Base-by-base conservation (phyloP, 106 monocot genomes). In the Acorus calamus region DNA sequence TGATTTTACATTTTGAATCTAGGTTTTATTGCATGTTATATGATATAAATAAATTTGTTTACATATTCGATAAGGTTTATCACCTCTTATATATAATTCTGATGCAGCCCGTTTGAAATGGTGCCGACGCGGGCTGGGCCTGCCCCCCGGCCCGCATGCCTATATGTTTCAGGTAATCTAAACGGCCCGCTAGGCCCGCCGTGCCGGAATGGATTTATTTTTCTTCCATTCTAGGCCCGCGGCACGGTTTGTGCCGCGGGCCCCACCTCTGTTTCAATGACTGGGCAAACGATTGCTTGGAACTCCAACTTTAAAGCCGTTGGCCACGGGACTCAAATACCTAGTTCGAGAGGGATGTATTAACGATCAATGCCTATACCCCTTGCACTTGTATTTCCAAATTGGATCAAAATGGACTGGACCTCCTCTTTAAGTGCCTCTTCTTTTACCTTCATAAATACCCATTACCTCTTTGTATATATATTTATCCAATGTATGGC, bases 21-120 rank as follows among this genome's bases (percentile, higher is more conserved):
- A 28, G 1, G 28, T 28, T 28, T 28, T 28, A 28, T 28, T 28
- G 1, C 28, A 28, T 28, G 28, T 28, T 28, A 28, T 28, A 1
- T 28, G 1, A 1, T 28, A 28, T 28, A 28, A 28, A 28, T 28
- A 28, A 28, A 28, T 28, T 28, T 1, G 28, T 28, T 28, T 28
- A 28, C 28, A 28, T 28, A 28, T 28, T 28, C 28, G 28, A 28
- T 28, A 28, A 28, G 28, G 28, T 28, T 28, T 28, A 28, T 0
- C 28, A 28, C 28, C 28, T 28, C 28, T 28, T 28, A 28, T 28
- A 28, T 28, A 28, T 28, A 28, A 28, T 57, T 2, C 14, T 59
- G 2, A 66, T 66, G 62, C 83, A 98, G 98, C 98, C n/a, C n/a
- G n/a, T n/a, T n/a, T 78, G 98, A 99, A 79, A 99, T 99, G 98